phyloP scores from a whole-genome alignment of 106 monocot genomes.

The Amphibolis antarctica region DNA sequence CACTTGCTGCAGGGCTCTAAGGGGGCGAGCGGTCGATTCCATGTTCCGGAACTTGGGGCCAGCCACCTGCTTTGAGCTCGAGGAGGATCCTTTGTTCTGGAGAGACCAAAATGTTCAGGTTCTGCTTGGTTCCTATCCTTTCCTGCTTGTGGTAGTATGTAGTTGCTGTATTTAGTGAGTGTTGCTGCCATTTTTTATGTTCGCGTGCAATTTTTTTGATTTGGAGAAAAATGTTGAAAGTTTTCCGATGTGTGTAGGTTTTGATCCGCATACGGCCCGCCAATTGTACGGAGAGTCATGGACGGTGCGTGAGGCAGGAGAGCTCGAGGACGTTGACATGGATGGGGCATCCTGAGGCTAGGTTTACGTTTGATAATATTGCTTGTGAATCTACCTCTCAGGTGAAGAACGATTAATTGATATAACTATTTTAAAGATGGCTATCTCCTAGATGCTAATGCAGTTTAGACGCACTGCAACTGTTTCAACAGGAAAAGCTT shows the following conservation, averaged over 20 bases:
- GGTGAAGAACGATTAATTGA: slow-evolving; percentile 12
- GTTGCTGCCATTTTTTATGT: background rate
- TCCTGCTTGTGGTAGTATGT: background rate
- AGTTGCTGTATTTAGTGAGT: background rate
- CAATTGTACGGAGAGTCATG: slow-evolving; percentile 23
- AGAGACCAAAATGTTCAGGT: slow-evolving; percentile 75
- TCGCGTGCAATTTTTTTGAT: background rate
- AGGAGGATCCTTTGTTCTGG: slow-evolving; percentile 59
- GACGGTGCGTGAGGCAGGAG: slow-evolving; percentile 49
- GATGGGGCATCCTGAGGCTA: slow-evolving; percentile 50
- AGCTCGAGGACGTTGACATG: slow-evolving; percentile 47
- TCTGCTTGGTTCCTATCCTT: background rate
- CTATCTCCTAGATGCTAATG: background rate
- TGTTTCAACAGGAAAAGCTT: slow-evolving; percentile 41
- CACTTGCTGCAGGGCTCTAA: slow-evolving; percentile 12
- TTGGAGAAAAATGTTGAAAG: background rate
- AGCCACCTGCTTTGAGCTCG: slow-evolving; percentile 42
- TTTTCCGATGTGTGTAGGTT: slow-evolving; percentile 26
- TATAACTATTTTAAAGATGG: background rate
- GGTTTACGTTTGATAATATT: slow-evolving; percentile 65
- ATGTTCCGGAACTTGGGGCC: slow-evolving; percentile 15
- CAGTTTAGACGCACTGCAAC: background rate
- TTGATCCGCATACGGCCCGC: slow-evolving; percentile 53
- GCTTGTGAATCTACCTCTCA: slow-evolving; percentile 46
- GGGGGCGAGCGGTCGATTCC: slow-evolving; percentile 13